Percentiles rank a stretch among this genome's conserved stretches.
Evolutionary conservation across 2,329 filamentous ascomycete species (phyloP).

Genomic region (Aspergillus caelatus): DNA sequence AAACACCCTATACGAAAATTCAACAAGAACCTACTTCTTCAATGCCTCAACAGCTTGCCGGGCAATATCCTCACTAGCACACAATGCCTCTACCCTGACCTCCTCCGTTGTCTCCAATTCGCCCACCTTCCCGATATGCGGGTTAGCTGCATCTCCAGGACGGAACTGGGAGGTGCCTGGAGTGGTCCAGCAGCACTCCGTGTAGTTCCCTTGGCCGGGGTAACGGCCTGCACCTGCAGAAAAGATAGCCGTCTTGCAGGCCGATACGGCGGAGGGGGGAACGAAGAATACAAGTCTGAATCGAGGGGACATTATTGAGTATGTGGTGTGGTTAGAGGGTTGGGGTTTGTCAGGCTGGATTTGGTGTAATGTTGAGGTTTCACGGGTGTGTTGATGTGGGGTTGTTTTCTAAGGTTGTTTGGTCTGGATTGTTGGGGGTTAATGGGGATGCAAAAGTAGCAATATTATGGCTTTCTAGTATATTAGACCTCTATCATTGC

Average conservation of each 20-base stretch:
- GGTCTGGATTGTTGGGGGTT: no score
- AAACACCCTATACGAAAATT: no score
- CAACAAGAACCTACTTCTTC: conserved; percentile 14
- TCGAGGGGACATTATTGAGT: neutral
- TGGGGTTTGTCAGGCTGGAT: no score
- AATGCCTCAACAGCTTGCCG: conserved; percentile 19
- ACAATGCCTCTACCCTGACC: conserved; percentile 20
- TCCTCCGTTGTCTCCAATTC: conserved; percentile 17
- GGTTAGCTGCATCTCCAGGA: conserved; percentile 16
- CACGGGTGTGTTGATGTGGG: no score
- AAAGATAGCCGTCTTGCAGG: conserved; percentile 21
- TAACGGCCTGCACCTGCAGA: conserved; percentile 21
- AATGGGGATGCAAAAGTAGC: neutral
- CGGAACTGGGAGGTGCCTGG: conserved; percentile 17
- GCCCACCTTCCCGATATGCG: conserved; percentile 16
- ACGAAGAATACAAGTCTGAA: conserved; percentile 17
- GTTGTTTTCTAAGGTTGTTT: no score
- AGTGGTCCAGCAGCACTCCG: conserved; percentile 20
- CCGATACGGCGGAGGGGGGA: conserved; percentile 13
- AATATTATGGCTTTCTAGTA: neutral
- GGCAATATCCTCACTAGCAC: conserved; percentile 16
- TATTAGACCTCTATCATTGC: neutral
- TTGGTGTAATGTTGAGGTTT: no score
- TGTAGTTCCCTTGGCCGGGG: conserved; percentile 19
- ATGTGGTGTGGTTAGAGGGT: no score